Evolutionary conservation across 2,329 filamentous ascomycete genomes (phyloP), one percentile per base, ranked within the genome.

Genomic region (Hypomyces rosellus): DNA sequence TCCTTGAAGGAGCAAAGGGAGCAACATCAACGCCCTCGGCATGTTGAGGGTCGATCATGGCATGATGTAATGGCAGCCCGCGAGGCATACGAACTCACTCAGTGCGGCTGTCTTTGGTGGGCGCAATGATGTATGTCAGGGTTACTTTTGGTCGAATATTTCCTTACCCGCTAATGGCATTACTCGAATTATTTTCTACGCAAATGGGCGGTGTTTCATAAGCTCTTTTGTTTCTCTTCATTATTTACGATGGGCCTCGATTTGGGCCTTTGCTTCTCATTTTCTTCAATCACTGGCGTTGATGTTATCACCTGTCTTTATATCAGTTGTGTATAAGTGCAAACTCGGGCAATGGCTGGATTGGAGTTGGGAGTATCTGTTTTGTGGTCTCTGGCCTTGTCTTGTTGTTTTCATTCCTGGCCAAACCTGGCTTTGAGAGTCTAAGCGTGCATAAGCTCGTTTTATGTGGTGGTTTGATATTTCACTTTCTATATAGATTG

Each of bases 71-170:
- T 42, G 39, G 14, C 61, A 7, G 22, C 60, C 11, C 51, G 52
- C 40, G 57, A 53, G 25, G 25, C n/a, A 16, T 49, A 59, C 18
- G 69, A 76, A 45, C 64, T 78, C 49, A 78, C 73, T 50, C 67
- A 73, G 34, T 81, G 77, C 49, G 76, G 74, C 8, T 81, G 77
- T 55, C 67, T 77, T 55, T 80, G 77, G 77, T 77, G 71, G 66
- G 65, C 73, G 44, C 71, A 68, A 48, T 79, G 50, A 58, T 8
- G 6, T 30, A 6, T 30, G 25, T 6, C 25, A 30, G 9, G 6
- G 25, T 8, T 11, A 6, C 25, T 30, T 30, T 30, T 8, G 6
- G 3, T 30, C 9, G 9, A 30, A 30, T 11, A 30, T 30, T 30
- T 30, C 6, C 9, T 30, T 30, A 30, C 25, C 25, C 25, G 25